Percentiles rank a stretch among this genome's conserved stretches.
Conservation (phyloP, 495 filamentous ascomycete species). For the Penicillium herquei region DNA sequence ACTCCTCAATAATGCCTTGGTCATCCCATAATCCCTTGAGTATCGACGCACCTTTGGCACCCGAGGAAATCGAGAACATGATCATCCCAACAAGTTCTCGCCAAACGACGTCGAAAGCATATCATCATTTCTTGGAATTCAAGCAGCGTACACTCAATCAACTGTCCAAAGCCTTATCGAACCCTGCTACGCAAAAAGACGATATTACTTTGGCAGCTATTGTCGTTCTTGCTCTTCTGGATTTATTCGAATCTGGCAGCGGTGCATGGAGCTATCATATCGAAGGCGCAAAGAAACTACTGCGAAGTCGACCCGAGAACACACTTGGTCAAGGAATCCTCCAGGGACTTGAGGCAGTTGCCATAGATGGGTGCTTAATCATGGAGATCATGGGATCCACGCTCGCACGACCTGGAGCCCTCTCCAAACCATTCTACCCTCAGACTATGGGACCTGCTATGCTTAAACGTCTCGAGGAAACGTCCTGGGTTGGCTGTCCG, state of each 20-base stretch:
- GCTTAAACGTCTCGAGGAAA: slow-evolving; percentile 47
- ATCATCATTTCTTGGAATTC: slow-evolving; percentile 41
- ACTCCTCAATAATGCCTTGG: slow-evolving; percentile 39
- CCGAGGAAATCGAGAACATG: slow-evolving; percentile 29
- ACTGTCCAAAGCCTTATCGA: slow-evolving; percentile 36
- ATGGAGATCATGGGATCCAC: slow-evolving; percentile 52
- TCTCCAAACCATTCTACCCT: slow-evolving; percentile 46
- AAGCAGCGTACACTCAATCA: slow-evolving; percentile 46
- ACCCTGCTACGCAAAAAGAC: slow-evolving; percentile 38
- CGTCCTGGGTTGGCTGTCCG: slow-evolving; percentile 48
- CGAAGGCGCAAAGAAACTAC: slow-evolving; percentile 46
- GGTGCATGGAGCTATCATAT: slow-evolving; percentile 49
- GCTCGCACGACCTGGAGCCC: slow-evolving; percentile 42
- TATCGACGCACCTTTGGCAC: slow-evolving; percentile 19
- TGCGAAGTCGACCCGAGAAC: slow-evolving; percentile 30
- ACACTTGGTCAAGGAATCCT: slow-evolving; percentile 26
- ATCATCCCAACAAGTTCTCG: slow-evolving; percentile 30
- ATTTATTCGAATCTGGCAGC: slow-evolving; percentile 45
- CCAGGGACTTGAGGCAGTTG: slow-evolving; percentile 41
- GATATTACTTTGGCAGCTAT: slow-evolving; percentile 42
- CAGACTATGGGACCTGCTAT: slow-evolving; percentile 38
- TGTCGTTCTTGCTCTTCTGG: slow-evolving; percentile 42
- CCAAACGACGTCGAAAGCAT: slow-evolving; percentile 31
- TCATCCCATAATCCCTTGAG: slow-evolving; percentile 22
- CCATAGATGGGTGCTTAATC: slow-evolving; percentile 43